Evolutionary conservation across 208 protist species (phyloP), one percentile per base, ranked within the genome.

Genomic region (Leishmania mexicana): DNA sequence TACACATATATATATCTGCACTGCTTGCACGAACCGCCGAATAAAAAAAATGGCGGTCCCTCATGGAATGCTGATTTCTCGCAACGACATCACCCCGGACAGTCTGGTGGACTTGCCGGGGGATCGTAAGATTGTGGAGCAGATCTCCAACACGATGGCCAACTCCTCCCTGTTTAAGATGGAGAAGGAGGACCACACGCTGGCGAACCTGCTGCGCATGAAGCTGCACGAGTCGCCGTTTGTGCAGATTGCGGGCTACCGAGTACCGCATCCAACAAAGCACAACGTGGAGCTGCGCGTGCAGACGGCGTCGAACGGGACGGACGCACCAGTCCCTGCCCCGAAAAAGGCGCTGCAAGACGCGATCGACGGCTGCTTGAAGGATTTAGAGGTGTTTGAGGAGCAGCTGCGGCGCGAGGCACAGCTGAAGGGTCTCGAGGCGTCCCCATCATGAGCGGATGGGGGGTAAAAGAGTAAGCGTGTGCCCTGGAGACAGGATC

Each of bases 21-120:
- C 17, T 21, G 4, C 17, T 17, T 35, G 15, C 64, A 45, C 35
- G 64, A 70, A 42, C 28, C 6, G 5, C 60, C 31, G 57, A 10
- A 17, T 10, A 70, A 45, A 6, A 6, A 70, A 70, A 71, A 88
- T 88, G 95, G 86, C 93, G 65, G 81, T 89, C 51, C 85, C 92
- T 65, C 95, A 97, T 92, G 95, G 95, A 72, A 97, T 97, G 95
- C 91, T 97, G 74, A 94, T 96, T 67, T 96, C 95, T 86, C 93
- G 96, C 81, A 97, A 97, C 86, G 95, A 97, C 73, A 97, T 97
- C 90, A 94, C 91, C 5, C 88, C 93, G 7, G 95, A 97, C 67
- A 97, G 88, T 78, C 87, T 97, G 47, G 90, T 97, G 62, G 95
- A 97, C 83, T 90, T 94, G 87, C 90, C 90, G 80, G 95, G 93